Conservation (phyloP, 768 basidiomycete genomes). For the Hygrophoropsis aurantiaca region DNA sequence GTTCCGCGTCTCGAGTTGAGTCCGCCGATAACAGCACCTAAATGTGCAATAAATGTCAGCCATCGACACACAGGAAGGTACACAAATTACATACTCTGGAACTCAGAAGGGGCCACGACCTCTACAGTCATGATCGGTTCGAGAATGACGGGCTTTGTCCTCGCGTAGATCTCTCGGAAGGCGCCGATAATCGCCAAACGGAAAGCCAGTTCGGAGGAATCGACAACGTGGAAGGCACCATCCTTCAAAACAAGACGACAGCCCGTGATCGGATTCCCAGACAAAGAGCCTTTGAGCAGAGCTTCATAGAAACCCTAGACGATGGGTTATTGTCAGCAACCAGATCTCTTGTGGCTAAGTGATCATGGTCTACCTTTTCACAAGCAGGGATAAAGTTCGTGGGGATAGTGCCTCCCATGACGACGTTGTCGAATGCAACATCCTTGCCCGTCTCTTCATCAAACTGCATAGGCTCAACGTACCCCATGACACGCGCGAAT, state of each 20-base stretch:
- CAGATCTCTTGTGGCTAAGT: too few relatives aligned
- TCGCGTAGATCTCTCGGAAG: constrained; percentile 85
- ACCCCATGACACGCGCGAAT: constrained; percentile 89
- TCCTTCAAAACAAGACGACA: constrained; percentile 87
- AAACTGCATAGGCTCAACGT: constrained; percentile 83
- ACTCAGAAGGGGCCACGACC: constrained; percentile 92
- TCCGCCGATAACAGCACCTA: constrained; percentile 88
- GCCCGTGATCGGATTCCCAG: constrained; percentile 86
- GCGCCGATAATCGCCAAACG: constrained; percentile 87
- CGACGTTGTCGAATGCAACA: constrained; percentile 77
- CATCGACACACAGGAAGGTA: not conserved
- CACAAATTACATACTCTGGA: constrained; percentile 79
- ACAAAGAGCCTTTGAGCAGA: constrained; percentile 83
- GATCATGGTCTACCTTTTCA: constrained; percentile 84
- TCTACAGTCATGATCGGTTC: constrained; percentile 99
- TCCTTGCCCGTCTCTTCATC: constrained; percentile 81
- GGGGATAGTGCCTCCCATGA: constrained; percentile 93
- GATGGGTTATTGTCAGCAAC: not conserved
- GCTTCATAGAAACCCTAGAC: constrained; percentile 91
- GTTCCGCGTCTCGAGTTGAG: constrained; percentile 91
- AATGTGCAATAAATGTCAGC: constrained; percentile 1
- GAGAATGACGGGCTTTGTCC: constrained; percentile 76
- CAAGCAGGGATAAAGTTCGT: constrained; percentile 90
- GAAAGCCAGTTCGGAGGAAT: constrained; percentile 97
- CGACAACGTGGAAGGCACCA: constrained; percentile 89